Conservation (phyloP, 768 basidiomycete genomes). For the Lentinula detonsa region DNA sequence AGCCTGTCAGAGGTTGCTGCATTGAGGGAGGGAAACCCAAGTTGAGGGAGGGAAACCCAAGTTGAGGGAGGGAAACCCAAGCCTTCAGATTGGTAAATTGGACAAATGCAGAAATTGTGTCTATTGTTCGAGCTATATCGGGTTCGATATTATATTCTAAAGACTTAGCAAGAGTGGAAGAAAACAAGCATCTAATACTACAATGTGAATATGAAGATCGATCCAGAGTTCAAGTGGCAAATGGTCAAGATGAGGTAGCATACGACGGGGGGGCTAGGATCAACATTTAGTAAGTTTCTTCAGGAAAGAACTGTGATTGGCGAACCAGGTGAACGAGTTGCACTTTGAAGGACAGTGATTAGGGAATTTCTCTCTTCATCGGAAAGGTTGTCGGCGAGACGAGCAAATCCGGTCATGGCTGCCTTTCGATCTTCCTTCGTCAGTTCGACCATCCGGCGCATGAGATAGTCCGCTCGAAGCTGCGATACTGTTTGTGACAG, state of each 20-base stretch:
- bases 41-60: no score
- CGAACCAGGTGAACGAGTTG: conserved; percentile 52
- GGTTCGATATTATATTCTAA: no score
- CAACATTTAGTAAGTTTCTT: neutral
- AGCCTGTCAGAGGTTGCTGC: no score
- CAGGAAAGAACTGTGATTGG: neutral
- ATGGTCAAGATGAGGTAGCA: conserved; percentile 1
- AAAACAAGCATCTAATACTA: neutral
- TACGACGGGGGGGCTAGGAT: conserved; percentile 36
- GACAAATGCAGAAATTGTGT: no score
- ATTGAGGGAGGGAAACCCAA: no score
- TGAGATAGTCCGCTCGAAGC: conserved; percentile 64
- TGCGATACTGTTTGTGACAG: conserved; percentile 55
- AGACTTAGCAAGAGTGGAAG: neutral
- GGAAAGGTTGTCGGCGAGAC: conserved; percentile 65
- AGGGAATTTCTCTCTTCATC: conserved; percentile 67
- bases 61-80: no score
- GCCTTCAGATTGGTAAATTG: no score
- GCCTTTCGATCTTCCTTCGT: conserved; percentile 74
- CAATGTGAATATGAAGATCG: neutral
- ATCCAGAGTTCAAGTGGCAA: neutral
- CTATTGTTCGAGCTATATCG: no score
- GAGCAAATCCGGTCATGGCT: conserved; percentile 65
- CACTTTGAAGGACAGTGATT: conserved; percentile 53
- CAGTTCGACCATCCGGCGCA: conserved; percentile 58